Base-by-base conservation (phyloP, 192 early-diverging fungal genomes). In the Diversispora epigaea region DNA sequence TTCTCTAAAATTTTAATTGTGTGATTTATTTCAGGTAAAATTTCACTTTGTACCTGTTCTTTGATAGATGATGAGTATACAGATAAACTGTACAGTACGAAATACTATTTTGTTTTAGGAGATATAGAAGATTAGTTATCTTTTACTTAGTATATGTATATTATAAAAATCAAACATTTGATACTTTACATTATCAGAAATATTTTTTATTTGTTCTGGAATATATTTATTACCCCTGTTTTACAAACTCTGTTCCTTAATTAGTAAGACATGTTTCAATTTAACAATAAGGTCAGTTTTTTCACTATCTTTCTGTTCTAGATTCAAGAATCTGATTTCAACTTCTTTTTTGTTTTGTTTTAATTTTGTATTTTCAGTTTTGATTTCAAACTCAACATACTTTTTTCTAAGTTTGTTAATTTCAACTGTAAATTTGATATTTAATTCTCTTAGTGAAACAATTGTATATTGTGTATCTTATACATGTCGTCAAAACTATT, bases 401-500 rank as follows among this genome's bases (percentile, higher is more conserved):
- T 60, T 60, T 17, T 60, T 60, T 60, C 57, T 60, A 60, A 60
- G 57, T 60, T 60, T 17, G 57, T 17, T 60, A 60, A 60, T 60
- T 17, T 60, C 25, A 60, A 22, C 57, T 60, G 57, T 60, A 60
- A 60, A 17, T 32, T 60, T 60, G 57, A 17, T 60, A 60, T 60
- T 60, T 60, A 60, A 60, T 60, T 60, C 57, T 60, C 57, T 60
- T 60, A 60, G 25, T 32, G 25, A 60, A 60, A 60, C 57, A 60
- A 60, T 60, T 60, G 57, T 22, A 60, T 60, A 60, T 60, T 60
- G 57, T n/a, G n/a, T n/a, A n/a, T n/a, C n/a, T n/a, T n/a, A n/a
- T n/a, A n/a, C n/a, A n/a, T n/a, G n/a, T n/a, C n/a, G n/a, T n/a
- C n/a, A n/a, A n/a, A n/a, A n/a, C n/a, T n/a, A n/a, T n/a, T n/a